These are phyloP conservation scores for Fusarium transvaalense DNA, from an alignment of 2,329 filamentous ascomycete genomes.

Conservation along the genomic window DNA sequence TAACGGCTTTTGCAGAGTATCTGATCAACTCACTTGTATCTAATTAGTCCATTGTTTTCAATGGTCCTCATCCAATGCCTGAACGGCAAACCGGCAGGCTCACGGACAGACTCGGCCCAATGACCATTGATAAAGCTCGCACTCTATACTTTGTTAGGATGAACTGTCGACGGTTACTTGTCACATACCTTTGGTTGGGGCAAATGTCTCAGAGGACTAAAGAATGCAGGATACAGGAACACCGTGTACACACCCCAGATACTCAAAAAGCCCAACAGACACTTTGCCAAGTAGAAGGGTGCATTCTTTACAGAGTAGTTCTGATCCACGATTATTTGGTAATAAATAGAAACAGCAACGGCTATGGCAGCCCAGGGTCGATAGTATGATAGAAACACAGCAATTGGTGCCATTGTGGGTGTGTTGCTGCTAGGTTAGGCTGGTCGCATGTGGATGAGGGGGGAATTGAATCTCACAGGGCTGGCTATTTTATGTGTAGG, in stretches of 20 bases:
- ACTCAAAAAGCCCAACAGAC: slow-evolving; percentile 5
- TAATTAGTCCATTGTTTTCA: slow-evolving; percentile 35
- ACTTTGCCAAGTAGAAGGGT: slow-evolving; percentile 2
- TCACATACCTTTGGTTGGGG: slow-evolving; percentile 16
- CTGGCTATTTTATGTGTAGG: slow-evolving; percentile 24
- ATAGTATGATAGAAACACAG: slow-evolving; percentile 27
- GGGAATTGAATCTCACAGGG: slow-evolving; percentile 10
- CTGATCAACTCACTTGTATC: slow-evolving; percentile 11
- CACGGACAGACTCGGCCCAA: slow-evolving; percentile 34
- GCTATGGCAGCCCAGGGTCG: slow-evolving; percentile 27
- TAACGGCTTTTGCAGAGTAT: fast-evolving
- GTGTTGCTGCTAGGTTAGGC: too few species aligned
- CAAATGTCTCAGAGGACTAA: slow-evolving; percentile 23
- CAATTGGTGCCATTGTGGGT: slow-evolving; percentile 11
- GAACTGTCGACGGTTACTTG: fast-evolving
- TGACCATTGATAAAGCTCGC: slow-evolving; percentile 31
- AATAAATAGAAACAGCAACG: neutral
- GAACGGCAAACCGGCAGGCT: slow-evolving; percentile 33
- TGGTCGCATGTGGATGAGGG: slow-evolving; percentile 4
- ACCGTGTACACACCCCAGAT: slow-evolving; percentile 20
- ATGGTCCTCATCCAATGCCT: slow-evolving; percentile 35
- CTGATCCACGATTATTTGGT: neutral
- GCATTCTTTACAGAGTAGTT: slow-evolving; percentile 11
- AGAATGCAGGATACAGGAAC: slow-evolving; percentile 19
- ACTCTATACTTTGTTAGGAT: neutral